A percentile compares a stretch with the other conserved stretches of the same genome.
Conservation (phyloP, 352 stramenopile species). For the Pythium volutum region DNA sequence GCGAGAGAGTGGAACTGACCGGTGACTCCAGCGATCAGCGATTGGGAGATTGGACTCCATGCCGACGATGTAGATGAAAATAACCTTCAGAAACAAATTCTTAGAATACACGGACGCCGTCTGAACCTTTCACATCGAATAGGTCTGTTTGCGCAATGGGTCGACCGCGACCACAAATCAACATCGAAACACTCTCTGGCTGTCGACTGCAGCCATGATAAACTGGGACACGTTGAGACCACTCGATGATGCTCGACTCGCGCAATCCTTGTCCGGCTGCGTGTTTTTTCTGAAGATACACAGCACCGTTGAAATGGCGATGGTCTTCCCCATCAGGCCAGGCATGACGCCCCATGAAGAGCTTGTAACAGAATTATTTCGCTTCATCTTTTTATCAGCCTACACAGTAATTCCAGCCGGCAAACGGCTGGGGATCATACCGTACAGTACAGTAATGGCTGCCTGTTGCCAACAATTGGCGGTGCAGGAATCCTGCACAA, state of each 20-base stretch:
- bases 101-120: background rate
- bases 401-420: too few relatives aligned
- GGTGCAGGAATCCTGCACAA: too few relatives aligned
- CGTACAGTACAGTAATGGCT: too few relatives aligned
- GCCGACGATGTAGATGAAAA: constrained; percentile 28
- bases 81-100: constrained; percentile 13
- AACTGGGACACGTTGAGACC: background rate
- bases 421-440: too few relatives aligned
- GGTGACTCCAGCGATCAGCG: constrained; percentile 18
- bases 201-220: constrained; percentile 8
- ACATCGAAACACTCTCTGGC: constrained; percentile 4
- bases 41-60: constrained; percentile 19
- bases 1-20: constrained; percentile 16
- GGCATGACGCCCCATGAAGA: too few relatives aligned
- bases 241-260: background rate
- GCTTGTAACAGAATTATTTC: too few relatives aligned
- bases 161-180: constrained; percentile 11
- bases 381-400: too few relatives aligned
- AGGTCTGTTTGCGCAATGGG: constrained; percentile 25
- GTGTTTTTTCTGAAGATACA: too few relatives aligned
- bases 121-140: background rate
- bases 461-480: too few relatives aligned
- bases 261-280: background rate
- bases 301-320: too few relatives aligned
- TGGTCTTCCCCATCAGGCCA: too few relatives aligned